Evolutionary conservation across 768 basidiomycete genomes (phyloP).

Genomic region (Myochromella boudieri): DNA sequence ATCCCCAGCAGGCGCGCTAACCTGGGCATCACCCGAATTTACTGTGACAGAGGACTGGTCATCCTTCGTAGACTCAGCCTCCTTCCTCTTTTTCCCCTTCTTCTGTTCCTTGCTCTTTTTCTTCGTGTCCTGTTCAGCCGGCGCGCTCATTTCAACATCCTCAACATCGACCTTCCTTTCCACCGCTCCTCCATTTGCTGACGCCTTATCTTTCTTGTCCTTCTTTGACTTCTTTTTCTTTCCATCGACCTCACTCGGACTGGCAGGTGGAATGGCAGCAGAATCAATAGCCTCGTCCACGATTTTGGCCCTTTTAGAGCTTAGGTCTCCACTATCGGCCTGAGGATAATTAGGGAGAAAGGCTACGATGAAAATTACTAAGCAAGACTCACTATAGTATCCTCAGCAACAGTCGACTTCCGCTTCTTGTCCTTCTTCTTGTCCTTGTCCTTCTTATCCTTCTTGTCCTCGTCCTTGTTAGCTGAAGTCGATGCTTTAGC

Average conservation of each 20-base stretch:
- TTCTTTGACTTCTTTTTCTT: constrained; percentile 32
- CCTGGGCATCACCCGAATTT: too few relatives aligned
- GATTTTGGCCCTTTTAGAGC: constrained; percentile 33
- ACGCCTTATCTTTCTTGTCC: constrained; percentile 21
- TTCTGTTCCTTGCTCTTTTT: constrained; percentile 26
- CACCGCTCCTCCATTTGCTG: constrained; percentile 11
- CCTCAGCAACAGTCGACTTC: constrained; percentile 29
- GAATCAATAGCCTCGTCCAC: constrained; percentile 15
- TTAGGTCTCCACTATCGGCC: constrained; percentile 13
- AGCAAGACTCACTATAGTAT: constrained; percentile 20
- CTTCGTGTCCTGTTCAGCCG: constrained; percentile 20
- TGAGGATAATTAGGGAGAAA: not conserved
- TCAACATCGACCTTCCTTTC: constrained; percentile 17
- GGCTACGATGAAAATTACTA: too few relatives aligned
- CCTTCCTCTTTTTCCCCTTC: constrained; percentile 19
- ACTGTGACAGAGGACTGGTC: too few relatives aligned
- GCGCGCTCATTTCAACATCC: constrained; percentile 17
- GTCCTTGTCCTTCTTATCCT: constrained; percentile 33
- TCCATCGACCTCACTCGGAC: constrained; percentile 15
- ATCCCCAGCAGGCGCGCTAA: too few relatives aligned
- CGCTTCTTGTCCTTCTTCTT: constrained; percentile 39
- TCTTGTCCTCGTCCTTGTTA: constrained; percentile 27
- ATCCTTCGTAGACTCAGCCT: constrained; percentile 18
- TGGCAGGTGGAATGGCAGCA: constrained; percentile 10
- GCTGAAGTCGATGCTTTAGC: constrained; percentile 1